phyloP scores from a whole-genome alignment of 495 filamentous ascomycete species.

The Oleoguttula mirabilis region DNA sequence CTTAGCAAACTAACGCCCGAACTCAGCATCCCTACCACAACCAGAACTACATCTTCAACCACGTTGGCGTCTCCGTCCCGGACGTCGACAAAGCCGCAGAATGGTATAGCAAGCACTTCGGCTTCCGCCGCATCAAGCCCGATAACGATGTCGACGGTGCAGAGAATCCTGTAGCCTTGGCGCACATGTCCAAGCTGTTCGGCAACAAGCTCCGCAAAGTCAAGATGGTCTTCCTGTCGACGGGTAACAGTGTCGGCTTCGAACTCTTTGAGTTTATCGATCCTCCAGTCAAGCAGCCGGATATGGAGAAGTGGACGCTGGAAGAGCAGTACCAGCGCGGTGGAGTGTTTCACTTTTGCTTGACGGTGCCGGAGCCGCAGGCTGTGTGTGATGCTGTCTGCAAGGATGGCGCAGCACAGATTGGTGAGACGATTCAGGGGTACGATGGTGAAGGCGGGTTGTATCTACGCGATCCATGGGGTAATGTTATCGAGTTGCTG shows the following conservation, averaged over 20 bases:
- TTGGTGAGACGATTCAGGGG: too few species aligned
- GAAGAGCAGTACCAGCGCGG: conserved; percentile 19
- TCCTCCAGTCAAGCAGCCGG: conserved; percentile 8
- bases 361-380: conserved; percentile 22
- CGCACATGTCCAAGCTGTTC: too few species aligned
- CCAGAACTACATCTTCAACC: conserved; percentile 22
- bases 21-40: conserved; percentile 1
- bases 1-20: too few species aligned
- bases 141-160: too few species aligned
- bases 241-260: conserved; percentile 22
- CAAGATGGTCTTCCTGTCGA: conserved; percentile 20
- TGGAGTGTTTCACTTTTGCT: conserved; percentile 20
- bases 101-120: conserved; percentile 23
- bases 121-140: conserved; percentile 16
- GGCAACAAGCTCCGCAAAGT: too few species aligned
- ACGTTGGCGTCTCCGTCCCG: conserved; percentile 19
- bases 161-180: too few species aligned
- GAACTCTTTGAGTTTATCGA: conserved; percentile 25
- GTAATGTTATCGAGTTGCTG: too few species aligned
- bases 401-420: too few species aligned
- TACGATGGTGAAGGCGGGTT: too few species aligned
- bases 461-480: too few species aligned
- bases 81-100: conserved; percentile 14
- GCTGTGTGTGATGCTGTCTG: conserved; percentile 16
- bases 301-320: conserved; percentile 2